These are phyloP conservation scores for Talaromyces wortmannii DNA, from an alignment of 495 filamentous ascomycete species.

Conservation along the genomic window DNA sequence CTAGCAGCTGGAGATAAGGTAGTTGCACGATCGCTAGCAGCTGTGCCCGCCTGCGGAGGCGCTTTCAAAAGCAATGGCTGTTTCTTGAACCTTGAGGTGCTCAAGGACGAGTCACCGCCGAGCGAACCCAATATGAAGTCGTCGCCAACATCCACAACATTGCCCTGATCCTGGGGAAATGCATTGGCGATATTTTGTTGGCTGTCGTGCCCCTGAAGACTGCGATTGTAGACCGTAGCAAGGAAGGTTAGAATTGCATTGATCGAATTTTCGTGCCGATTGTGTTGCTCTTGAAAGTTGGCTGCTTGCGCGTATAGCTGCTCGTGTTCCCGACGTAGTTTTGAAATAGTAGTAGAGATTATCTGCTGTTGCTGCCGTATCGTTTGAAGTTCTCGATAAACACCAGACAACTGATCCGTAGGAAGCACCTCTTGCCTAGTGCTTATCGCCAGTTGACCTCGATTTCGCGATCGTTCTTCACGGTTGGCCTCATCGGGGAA, in stretches of 20 bases:
- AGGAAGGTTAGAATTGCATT: slow-evolving; percentile 96
- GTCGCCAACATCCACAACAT: slow-evolving; percentile 71
- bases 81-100: slow-evolving; percentile 36
- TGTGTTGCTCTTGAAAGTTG: slow-evolving; percentile 85
- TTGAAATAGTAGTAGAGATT: slow-evolving; percentile 72
- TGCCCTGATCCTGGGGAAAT: slow-evolving; percentile 58
- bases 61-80: slow-evolving; percentile 45
- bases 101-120: slow-evolving; percentile 21
- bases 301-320: slow-evolving; percentile 84
- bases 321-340: slow-evolving; percentile 76
- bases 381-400: slow-evolving; percentile 72
- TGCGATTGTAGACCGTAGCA: slow-evolving; percentile 89
- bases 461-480: slow-evolving; percentile 28
- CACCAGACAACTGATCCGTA: slow-evolving; percentile 68
- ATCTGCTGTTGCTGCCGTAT: slow-evolving; percentile 78
- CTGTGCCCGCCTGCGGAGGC: slow-evolving; percentile 26
- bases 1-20: slow-evolving; percentile 29
- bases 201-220: slow-evolving; percentile 54
- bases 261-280: slow-evolving; percentile 94
- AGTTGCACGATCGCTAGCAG: slow-evolving; percentile 24
- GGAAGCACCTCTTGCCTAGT: slow-evolving; percentile 43
- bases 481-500: slow-evolving; percentile 45
- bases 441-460: slow-evolving; percentile 33
- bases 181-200: slow-evolving; percentile 64
- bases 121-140: slow-evolving; percentile 34